Evolutionary conservation across 352 stramenopile genomes (phyloP), one percentile per base, ranked within the genome.

Genomic region (Blastocystis sp.): DNA sequence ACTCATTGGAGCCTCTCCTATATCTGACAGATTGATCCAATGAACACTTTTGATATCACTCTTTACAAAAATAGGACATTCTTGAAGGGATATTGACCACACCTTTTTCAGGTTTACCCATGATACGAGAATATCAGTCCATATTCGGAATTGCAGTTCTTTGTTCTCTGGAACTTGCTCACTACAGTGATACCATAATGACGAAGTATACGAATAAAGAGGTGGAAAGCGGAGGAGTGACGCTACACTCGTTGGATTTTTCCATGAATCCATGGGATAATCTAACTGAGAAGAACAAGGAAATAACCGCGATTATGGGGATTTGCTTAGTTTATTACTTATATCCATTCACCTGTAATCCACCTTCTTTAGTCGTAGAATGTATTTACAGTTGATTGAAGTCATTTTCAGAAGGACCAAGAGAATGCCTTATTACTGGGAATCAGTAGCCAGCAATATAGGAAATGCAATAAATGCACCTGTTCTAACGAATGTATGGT

Each of bases 41-140:
- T 4, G 30, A 11, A 5, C 30, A 85, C 73, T 47, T 39, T 68
- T 85, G 6, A 85, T 85, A 24, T 69, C 13, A 7, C 8, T 34
- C 43, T 45, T 37, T 39, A 11, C 18, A 66, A 85, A 85, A 26
- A 85, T 53, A 45, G 43, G 20, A 65, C 47, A 85, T 6, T 47
- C 73, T n/a, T 85, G 73, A 55, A 85, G 39, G 9, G 73, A 85
- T 50, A 85, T 85, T 13, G 73, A 69, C 73, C 73, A 85, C 39
- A 53, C 45, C 47, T 85, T 85, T n/a, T 85, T 18, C 5, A 30
- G 59, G 9, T 53, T 24, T 16, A 45, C 26, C 30, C 45, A 85
- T 5, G 73, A 50, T 18, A 66, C 53, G 18, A 85, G 3, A 34
- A 85, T 9, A 69, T 85, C 73, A 18, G 73, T 53, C 73, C 73